Percentiles rank a stretch among this genome's conserved stretches.
Conservation (phyloP, 257 asterid genomes). For the Penstemon eatonii region DNA sequence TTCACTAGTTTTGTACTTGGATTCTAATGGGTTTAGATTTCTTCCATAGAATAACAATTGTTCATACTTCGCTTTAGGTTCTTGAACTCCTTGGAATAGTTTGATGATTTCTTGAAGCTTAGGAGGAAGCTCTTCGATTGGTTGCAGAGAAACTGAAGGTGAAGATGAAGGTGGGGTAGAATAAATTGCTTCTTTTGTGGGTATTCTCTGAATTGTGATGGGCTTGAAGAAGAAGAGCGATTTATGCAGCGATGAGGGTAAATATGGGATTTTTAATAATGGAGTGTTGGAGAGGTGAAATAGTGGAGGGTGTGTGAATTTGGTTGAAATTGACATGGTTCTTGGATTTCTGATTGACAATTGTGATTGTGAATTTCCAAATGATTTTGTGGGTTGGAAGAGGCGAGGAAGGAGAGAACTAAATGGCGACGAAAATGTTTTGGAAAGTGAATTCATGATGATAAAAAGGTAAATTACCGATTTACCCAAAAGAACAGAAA, state of each 20-base stretch:
- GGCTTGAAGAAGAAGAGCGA: constrained; percentile 35
- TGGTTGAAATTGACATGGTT: constrained; percentile 62
- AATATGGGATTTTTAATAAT: constrained; percentile 33
- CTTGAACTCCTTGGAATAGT: constrained; percentile 65
- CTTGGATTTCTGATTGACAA: constrained; percentile 11
- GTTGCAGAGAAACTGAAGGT: constrained; percentile 49
- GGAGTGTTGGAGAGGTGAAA: constrained; percentile 32
- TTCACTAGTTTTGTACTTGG: constrained; percentile 50
- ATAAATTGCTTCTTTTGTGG: constrained; percentile 38
- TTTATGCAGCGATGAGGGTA: constrained; percentile 29
- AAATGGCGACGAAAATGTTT: constrained; percentile 25
- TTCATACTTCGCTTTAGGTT: constrained; percentile 71
- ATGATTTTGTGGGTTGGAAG: constrained; percentile 11
- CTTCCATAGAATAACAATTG: constrained; percentile 70
- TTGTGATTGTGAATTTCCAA: constrained; percentile 8
- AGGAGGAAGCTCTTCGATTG: constrained; percentile 68
- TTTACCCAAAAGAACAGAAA: no score
- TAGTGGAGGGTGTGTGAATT: constrained; percentile 34
- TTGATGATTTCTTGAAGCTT: constrained; percentile 75
- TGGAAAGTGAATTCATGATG: neutral
- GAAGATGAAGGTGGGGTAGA: constrained; percentile 39
- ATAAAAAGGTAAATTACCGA: no score
- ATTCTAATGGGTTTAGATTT: constrained; percentile 58
- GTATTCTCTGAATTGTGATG: constrained; percentile 45
- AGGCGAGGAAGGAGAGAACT: neutral